Conservation (phyloP, 352 stramenopile species). For the Phytopythium helicoides region DNA sequence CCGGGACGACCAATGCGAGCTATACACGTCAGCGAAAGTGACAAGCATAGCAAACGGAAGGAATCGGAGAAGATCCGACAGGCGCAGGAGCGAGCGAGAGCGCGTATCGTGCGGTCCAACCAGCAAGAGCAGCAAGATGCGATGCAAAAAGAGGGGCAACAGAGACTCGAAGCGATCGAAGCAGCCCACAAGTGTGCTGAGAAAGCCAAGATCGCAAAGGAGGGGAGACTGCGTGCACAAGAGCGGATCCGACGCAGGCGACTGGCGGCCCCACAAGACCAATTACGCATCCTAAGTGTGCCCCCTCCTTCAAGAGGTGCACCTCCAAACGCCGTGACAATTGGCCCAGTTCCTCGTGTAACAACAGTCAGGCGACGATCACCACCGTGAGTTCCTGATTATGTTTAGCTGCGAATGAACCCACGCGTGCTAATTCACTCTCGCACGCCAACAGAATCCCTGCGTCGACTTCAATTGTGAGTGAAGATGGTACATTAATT, state of each 20-base stretch:
- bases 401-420: too few species aligned
- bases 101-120: conserved; percentile 39
- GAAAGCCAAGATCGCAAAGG: conserved; percentile 24
- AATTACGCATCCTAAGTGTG: conserved; percentile 1
- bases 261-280: conserved; percentile 8
- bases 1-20: background rate
- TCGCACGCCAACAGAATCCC: too few species aligned
- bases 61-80: conserved; percentile 47
- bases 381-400: too few species aligned
- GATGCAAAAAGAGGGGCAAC: conserved; percentile 16
- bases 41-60: conserved; percentile 26
- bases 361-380: too few species aligned
- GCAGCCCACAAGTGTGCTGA: conserved; percentile 26
- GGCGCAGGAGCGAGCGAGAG: conserved; percentile 54
- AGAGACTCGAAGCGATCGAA: conserved; percentile 9
- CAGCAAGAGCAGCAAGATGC: conserved; percentile 34
- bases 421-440: too few species aligned
- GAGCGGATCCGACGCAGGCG: conserved; percentile 39
- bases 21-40: background rate
- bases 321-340: background rate
- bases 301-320: background rate
- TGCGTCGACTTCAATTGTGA: conserved; percentile 4
- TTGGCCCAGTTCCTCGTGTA: background rate
- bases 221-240: conserved; percentile 41
- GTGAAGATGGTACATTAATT: conserved; percentile 4